Evolutionary conservation across 73 alveolate species (phyloP).

Genomic region (Tetrahymena elliotti): DNA sequence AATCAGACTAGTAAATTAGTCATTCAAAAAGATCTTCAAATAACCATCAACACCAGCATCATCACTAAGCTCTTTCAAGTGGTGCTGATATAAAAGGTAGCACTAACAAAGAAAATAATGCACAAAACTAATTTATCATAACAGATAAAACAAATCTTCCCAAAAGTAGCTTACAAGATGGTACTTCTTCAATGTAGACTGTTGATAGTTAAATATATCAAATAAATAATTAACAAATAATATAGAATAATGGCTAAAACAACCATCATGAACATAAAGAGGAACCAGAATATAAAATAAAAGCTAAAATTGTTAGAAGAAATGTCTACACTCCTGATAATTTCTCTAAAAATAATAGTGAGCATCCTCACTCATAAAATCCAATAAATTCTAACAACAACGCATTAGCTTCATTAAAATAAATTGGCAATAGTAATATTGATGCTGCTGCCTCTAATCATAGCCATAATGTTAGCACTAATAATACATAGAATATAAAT

Average conservation of each 20-base stretch:
- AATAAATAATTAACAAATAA: not conserved
- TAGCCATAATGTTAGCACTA: not conserved
- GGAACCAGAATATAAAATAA: not conserved
- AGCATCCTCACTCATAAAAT: not conserved
- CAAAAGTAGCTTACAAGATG: not conserved
- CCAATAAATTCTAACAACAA: not conserved
- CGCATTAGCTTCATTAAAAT: not conserved
- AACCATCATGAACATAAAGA: not conserved
- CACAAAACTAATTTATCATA: not conserved
- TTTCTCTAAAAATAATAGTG: not conserved
- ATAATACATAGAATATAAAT: not conserved
- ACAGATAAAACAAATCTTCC: not conserved
- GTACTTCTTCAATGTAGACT: not conserved
- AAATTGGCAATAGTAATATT: not conserved
- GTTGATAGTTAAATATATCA: not conserved
- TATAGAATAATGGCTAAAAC: not conserved
- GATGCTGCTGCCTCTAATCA: too few species aligned
- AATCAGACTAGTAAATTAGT: not conserved
- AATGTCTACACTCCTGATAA: not conserved
- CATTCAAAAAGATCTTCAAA: not conserved
- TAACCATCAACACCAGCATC: not conserved
- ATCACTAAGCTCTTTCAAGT: not conserved
- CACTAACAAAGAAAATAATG: not conserved
- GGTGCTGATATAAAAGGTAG: not conserved
- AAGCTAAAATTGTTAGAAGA: not conserved